These are phyloP conservation scores for Beauveria varroae DNA, from an alignment of 2,329 filamentous ascomycete genomes.

Conservation along the genomic window DNA sequence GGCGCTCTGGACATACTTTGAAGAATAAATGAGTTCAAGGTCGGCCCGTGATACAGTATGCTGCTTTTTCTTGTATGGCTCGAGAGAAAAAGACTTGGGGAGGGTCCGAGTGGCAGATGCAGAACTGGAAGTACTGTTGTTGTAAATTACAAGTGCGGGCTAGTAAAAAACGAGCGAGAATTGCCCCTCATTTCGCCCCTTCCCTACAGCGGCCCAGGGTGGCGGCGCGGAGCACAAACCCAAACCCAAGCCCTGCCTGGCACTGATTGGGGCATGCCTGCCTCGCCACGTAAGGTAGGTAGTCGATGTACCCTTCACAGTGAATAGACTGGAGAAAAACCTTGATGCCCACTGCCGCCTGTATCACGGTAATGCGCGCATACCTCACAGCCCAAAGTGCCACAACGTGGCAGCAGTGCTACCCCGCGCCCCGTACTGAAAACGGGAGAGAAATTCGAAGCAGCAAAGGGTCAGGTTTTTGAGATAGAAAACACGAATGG, in stretches of 20 bases:
- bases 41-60: neutral
- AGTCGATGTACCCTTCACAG: neutral
- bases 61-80: neutral
- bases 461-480: neutral
- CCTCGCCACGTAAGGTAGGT: neutral
- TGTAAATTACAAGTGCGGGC: conserved; percentile 12
- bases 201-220: neutral
- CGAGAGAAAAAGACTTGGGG: neutral
- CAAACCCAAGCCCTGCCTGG: conserved; percentile 4
- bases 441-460: neutral
- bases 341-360: neutral
- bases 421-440: neutral
- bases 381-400: neutral
- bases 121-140: conserved; percentile 10
- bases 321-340: neutral
- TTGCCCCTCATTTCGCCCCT: conserved; percentile 12
- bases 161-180: conserved; percentile 8
- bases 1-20: neutral
- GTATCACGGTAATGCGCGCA: neutral
- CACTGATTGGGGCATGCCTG: neutral
- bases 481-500: conserved; percentile 1
- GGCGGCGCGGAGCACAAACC: conserved; percentile 4
- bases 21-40: neutral
- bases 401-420: neutral
- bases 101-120: conserved; percentile 3